phyloP scores from a whole-genome alignment of 1,139 yeast genomes.

The Yamadazyma dendronema region DNA sequence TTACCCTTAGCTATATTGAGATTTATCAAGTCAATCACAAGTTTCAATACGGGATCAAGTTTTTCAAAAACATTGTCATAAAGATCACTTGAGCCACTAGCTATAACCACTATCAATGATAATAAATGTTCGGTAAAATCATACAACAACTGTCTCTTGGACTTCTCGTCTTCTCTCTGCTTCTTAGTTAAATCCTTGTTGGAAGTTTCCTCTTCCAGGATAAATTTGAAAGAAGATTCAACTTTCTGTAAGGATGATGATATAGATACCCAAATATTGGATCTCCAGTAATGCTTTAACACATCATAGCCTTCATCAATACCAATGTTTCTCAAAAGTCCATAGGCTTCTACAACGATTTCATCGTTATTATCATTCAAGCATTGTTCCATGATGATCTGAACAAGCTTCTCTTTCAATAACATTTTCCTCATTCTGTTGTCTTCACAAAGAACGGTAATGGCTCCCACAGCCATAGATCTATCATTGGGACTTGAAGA shows the following conservation, averaged over 20 bases:
- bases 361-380: constrained; percentile 70
- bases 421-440: constrained; percentile 57
- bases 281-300: constrained; percentile 72
- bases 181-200: constrained; percentile 22
- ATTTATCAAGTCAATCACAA: constrained; percentile 43
- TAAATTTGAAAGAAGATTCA: constrained; percentile 42
- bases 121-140: constrained; percentile 74
- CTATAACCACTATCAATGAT: constrained; percentile 65
- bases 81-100: constrained; percentile 62
- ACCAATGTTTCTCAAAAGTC: constrained; percentile 73
- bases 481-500: constrained; percentile 70
- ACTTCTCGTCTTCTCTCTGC: constrained; percentile 34
- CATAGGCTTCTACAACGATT: constrained; percentile 75
- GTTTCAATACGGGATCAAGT: constrained; percentile 38
- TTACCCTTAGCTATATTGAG: constrained; percentile 25
- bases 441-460: constrained; percentile 71
- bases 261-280: constrained; percentile 66
- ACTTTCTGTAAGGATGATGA: constrained; percentile 51
- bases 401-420: constrained; percentile 68
- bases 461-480: constrained; percentile 74
- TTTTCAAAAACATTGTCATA: constrained; percentile 49
- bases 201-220: constrained; percentile 22
- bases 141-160: constrained; percentile 47
- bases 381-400: constrained; percentile 60
- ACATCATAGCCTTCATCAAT: constrained; percentile 90